Conservation (phyloP, 257 asterid genomes). For the Nicotiana sylvestris region DNA sequence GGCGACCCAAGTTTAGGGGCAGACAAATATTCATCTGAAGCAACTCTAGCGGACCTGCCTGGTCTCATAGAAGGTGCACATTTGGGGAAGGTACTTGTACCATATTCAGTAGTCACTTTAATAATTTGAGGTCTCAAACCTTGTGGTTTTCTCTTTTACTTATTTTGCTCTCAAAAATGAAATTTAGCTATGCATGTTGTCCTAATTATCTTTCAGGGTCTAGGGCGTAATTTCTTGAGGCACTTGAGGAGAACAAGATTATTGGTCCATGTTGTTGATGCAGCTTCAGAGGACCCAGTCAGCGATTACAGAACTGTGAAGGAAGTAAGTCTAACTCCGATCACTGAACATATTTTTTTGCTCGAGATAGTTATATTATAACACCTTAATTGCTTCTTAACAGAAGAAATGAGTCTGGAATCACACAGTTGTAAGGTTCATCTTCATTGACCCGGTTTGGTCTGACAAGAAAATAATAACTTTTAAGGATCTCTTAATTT, state of each 20-base stretch:
- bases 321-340: conserved; percentile 47
- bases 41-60: conserved; percentile 94
- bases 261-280: conserved; percentile 93
- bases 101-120: not conserved
- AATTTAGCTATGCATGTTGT: not conserved
- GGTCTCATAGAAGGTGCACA: conserved; percentile 99
- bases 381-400: not conserved
- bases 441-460: not conserved
- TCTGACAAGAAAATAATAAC: not conserved
- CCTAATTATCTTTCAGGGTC: conserved; percentile 48
- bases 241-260: conserved; percentile 95
- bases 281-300: conserved; percentile 75
- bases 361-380: not conserved
- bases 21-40: conserved; percentile 76
- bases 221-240: conserved; percentile 94
- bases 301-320: conserved; percentile 84
- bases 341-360: not conserved
- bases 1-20: conserved; percentile 93
- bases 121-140: not conserved
- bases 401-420: not conserved
- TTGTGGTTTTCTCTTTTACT: not conserved
- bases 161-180: not conserved
- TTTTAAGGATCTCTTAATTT: not conserved
- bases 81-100: conserved; percentile 74
- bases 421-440: not conserved